Base-by-base conservation (phyloP, 495 filamentous ascomycete genomes). In the Filosporella fistucella region DNA sequence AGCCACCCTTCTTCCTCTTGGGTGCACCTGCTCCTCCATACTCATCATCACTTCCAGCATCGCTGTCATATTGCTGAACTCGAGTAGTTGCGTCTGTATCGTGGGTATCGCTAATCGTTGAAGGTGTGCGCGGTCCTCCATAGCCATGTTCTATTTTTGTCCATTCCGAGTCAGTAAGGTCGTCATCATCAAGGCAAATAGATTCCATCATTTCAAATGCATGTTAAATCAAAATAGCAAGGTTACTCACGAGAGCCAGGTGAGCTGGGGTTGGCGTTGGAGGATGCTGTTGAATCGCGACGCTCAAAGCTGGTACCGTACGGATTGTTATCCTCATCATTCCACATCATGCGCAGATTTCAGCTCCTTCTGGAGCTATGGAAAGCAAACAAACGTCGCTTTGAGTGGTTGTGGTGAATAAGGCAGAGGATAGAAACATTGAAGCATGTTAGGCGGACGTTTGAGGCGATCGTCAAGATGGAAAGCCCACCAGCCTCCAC, bases 301-400 rank as follows among this genome's bases (percentile, higher is more conserved):
- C 86, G 84, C 63, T 90, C 86, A 70, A 91, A 93, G 65, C 86
- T 88, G 39, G 68, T 73, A 54, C 88, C 89, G 62, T 95, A 95
- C 9, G 89, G 89, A 57, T 95, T 95, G 67, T 95, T 95, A 45
- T 79, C 76, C 67, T 95, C 89, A 72, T 94, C 89, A 75, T 95
- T 90, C 89, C 84, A 88, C 84, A 62, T 62, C 8, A 53, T 62
- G 59, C 37, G 12, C 23, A 40, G 39, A 42, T 30, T 45, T 14
- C 17, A n/a, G 41, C 41, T 36, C 28, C 26, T 23, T 9, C 42
- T 46, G 42, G 34, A 58, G 55, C 51, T 51, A n/a, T 40, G 42
- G 21, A 3, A 23, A 46, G 24, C 56, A 52, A 52, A 45, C 48
- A 42, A 38, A 38, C 1, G n/a, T n/a, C n/a, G n/a, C n/a, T n/a